Evolutionary conservation across 495 filamentous ascomycete genomes (phyloP).

Genomic region (Hyaloscypha finlandica): DNA sequence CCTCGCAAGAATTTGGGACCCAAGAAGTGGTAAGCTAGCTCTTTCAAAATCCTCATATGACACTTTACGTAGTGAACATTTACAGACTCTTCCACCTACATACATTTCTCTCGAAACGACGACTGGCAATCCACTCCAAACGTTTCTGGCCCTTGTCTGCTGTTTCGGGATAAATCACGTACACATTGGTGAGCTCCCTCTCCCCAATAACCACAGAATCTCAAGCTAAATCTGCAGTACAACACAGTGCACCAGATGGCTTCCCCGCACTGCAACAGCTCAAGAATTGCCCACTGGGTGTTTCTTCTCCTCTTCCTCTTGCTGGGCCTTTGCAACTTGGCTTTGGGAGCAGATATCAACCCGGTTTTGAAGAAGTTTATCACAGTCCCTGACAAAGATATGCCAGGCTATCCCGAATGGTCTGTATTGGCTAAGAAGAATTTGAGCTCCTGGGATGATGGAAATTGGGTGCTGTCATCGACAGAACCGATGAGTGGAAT

Average conservation of each 20-base stretch:
- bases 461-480: constrained; percentile 59
- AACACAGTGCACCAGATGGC: too few relatives aligned
- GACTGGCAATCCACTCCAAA: too few relatives aligned
- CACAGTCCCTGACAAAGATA: constrained; percentile 5
- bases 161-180: too few relatives aligned
- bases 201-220: too few relatives aligned
- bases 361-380: constrained; percentile 12
- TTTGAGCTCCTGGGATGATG: constrained; percentile 56
- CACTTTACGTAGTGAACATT: background rate
- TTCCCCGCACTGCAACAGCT: too few relatives aligned
- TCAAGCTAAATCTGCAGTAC: too few relatives aligned
- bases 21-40: background rate
- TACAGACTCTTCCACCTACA: background rate
- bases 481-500: constrained; percentile 56
- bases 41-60: background rate
- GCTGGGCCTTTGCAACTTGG: too few relatives aligned
- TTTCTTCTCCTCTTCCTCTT: too few relatives aligned
- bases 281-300: too few relatives aligned
- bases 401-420: constrained; percentile 10
- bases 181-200: too few relatives aligned
- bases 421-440: background rate
- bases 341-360: constrained; percentile 6
- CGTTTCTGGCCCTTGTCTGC: too few relatives aligned
- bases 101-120: too few relatives aligned
- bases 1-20: background rate